phyloP scores from a whole-genome alignment of 1,284 basidiomycete genomes.

The Cryptococcus hybrid region DNA sequence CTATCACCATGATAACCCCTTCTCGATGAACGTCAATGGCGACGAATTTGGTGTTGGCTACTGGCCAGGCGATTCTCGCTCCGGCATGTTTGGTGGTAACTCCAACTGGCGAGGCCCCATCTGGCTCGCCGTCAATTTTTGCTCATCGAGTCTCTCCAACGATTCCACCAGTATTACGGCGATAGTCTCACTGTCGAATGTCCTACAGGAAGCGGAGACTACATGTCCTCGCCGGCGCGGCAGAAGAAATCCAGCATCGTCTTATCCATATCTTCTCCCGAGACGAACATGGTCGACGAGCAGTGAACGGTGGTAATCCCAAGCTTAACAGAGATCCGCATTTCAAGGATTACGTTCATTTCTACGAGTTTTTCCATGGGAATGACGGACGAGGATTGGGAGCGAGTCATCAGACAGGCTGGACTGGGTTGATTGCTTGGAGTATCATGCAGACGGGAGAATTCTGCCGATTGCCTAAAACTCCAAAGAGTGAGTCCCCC shows the following conservation, averaged over 20 bases:
- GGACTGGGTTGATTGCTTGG: slow-evolving; percentile 91
- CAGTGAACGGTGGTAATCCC: slow-evolving; percentile 85
- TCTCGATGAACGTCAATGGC: slow-evolving; percentile 91
- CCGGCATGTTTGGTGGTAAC: slow-evolving; percentile 98
- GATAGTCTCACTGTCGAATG: slow-evolving; percentile 87
- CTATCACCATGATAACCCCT: slow-evolving; percentile 86
- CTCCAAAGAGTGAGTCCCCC: slow-evolving; percentile 69
- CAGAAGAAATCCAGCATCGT: slow-evolving; percentile 96
- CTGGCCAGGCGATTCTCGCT: slow-evolving; percentile 96
- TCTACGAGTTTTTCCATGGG: slow-evolving; percentile 97
- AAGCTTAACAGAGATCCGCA: slow-evolving; percentile 91
- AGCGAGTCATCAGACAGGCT: slow-evolving; percentile 96
- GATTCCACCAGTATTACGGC: slow-evolving; percentile 97
- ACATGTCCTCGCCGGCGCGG: slow-evolving; percentile 91
- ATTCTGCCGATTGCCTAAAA: slow-evolving; percentile 78
- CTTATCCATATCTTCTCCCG: slow-evolving; percentile 94
- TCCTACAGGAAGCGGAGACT: slow-evolving; percentile 90
- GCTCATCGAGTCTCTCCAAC: slow-evolving; percentile 77
- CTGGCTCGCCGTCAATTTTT: slow-evolving; percentile 95
- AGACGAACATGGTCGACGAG: slow-evolving; percentile 78
- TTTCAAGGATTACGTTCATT: slow-evolving; percentile 94
- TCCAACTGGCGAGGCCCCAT: slow-evolving; percentile 89
- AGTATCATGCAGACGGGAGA: slow-evolving; percentile 82
- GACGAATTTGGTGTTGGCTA: slow-evolving; percentile 89
- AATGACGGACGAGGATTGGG: slow-evolving; percentile 89